Percentiles rank a stretch among this genome's conserved stretches.
phyloP scores from a whole-genome alignment of 495 filamentous ascomycete genomes.

The Sordaria brevicollis region DNA sequence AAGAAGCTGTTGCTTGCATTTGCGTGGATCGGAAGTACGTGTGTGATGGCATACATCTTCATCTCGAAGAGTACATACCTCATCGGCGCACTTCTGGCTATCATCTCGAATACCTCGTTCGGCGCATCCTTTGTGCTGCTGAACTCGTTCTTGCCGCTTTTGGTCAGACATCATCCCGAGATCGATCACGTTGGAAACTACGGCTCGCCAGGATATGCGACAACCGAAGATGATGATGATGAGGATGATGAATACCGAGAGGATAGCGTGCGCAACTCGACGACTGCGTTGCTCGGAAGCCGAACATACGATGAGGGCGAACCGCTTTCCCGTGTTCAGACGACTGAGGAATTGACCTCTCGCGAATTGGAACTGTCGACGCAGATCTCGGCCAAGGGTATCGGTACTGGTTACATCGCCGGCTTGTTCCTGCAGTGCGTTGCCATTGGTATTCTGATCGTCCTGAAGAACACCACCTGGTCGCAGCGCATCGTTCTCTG shows the following conservation, averaged over 20 bases:
- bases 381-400: conserved; percentile 77
- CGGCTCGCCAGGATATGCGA: neutral
- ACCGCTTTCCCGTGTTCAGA: conserved; percentile 22
- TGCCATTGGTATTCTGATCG: conserved; percentile 60
- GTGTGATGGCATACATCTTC: conserved; percentile 83
- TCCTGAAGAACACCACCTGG: conserved; percentile 62
- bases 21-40: conserved; percentile 66
- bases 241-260: conserved; percentile 9
- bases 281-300: conserved; percentile 31
- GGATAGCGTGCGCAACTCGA: conserved; percentile 27
- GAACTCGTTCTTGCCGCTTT: conserved; percentile 73
- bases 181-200: conserved; percentile 21
- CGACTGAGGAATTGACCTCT: conserved; percentile 41
- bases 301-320: conserved; percentile 17
- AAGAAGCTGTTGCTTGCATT: conserved; percentile 79
- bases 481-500: conserved; percentile 77
- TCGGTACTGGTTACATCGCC: conserved; percentile 83
- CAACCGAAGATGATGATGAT: conserved; percentile 3
- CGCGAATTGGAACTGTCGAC: conserved; percentile 67
- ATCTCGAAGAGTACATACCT: conserved; percentile 64
- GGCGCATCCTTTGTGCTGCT: conserved; percentile 78
- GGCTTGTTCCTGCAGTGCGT: conserved; percentile 70
- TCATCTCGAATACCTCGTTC: conserved; percentile 83
- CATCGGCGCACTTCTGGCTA: conserved; percentile 71
- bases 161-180: conserved; percentile 67